A percentile compares a stretch with the other conserved stretches of the same genome.
phyloP scores from a whole-genome alignment of 495 filamentous ascomycete genomes.

The Penicillium subrubescens region DNA sequence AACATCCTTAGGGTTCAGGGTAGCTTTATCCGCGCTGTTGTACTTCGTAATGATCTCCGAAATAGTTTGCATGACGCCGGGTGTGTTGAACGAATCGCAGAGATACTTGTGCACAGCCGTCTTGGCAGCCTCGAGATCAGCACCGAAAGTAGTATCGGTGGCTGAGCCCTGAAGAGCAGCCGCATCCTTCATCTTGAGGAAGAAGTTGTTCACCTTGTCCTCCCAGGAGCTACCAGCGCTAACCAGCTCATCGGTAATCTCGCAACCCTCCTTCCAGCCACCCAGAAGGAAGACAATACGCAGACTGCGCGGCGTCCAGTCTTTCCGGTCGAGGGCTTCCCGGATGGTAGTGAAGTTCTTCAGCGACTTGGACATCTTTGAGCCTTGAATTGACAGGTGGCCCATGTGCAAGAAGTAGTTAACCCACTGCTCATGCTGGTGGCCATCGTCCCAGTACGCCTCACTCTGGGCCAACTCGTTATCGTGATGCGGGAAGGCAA shows the following conservation, averaged over 20 bases:
- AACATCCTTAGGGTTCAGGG: conserved; percentile 53
- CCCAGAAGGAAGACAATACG: conserved; percentile 87
- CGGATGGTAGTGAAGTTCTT: conserved; percentile 98
- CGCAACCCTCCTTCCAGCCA: conserved; percentile 86
- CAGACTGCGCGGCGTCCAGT: conserved; percentile 79
- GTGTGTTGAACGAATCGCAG: conserved; percentile 88
- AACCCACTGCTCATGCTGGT: conserved; percentile 71
- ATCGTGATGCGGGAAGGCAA: conserved; percentile 95
- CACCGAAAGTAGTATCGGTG: conserved; percentile 34
- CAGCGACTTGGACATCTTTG: conserved; percentile 92
- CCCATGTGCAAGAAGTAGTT: conserved; percentile 98
- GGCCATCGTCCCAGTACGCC: conserved; percentile 65
- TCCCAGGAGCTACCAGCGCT: conserved; percentile 78
- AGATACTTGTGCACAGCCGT: conserved; percentile 65
- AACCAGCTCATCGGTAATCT: conserved; percentile 82
- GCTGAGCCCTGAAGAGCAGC: conserved; percentile 40
- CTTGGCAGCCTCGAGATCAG: conserved; percentile 64
- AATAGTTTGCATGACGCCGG: conserved; percentile 71
- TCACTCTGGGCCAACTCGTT: conserved; percentile 95
- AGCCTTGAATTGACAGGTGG: conserved; percentile 84
- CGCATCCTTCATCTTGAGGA: conserved; percentile 66
- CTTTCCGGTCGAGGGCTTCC: conserved; percentile 71
- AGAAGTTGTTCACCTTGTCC: conserved; percentile 84
- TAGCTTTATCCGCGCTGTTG: conserved; percentile 66
- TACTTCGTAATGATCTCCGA: conserved; percentile 72